phyloP scores from a whole-genome alignment of 202 grass and related monocot genomes.

The Digitaria exilis region DNA sequence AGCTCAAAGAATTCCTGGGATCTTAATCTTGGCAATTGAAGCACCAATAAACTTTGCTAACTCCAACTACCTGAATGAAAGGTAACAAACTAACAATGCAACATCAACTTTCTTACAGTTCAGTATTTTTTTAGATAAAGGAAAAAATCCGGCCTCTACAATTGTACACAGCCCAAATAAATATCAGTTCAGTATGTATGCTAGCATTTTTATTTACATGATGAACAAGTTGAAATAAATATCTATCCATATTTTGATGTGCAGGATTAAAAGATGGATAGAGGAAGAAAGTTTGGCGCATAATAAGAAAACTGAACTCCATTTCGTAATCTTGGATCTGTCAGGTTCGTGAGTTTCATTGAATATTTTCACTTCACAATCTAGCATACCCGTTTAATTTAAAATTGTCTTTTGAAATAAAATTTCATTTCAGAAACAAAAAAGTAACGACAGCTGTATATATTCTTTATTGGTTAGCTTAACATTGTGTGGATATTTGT shows the following conservation, averaged over 20 bases:
- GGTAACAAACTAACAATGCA: slow-evolving; percentile 55
- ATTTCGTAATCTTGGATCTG: slow-evolving; percentile 73
- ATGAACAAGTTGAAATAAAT: not conserved
- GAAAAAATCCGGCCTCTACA: no score
- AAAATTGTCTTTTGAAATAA: not conserved
- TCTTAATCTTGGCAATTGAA: slow-evolving; percentile 84
- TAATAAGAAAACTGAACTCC: slow-evolving; percentile 54
- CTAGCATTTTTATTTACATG: not conserved
- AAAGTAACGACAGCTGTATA: not conserved
- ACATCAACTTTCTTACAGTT: not conserved
- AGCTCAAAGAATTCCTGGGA: slow-evolving; percentile 81
- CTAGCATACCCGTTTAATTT: not conserved
- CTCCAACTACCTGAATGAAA: slow-evolving; percentile 92
- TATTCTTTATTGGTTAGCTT: no score
- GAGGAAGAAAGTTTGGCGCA: slow-evolving; percentile 66
- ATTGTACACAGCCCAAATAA: no score
- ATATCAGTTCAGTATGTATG: not conserved
- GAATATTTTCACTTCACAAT: not conserved
- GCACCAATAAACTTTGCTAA: slow-evolving; percentile 96
- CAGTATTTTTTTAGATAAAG: no score
- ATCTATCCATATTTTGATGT: not conserved
- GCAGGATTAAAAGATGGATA: slow-evolving; percentile 89
- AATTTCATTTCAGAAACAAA: not conserved
- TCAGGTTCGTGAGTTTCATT: slow-evolving; percentile 52
- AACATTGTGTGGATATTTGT: not conserved